Evolutionary conservation across 495 filamentous ascomycete species (phyloP).

Genomic region (Jackrogersella minutella): DNA sequence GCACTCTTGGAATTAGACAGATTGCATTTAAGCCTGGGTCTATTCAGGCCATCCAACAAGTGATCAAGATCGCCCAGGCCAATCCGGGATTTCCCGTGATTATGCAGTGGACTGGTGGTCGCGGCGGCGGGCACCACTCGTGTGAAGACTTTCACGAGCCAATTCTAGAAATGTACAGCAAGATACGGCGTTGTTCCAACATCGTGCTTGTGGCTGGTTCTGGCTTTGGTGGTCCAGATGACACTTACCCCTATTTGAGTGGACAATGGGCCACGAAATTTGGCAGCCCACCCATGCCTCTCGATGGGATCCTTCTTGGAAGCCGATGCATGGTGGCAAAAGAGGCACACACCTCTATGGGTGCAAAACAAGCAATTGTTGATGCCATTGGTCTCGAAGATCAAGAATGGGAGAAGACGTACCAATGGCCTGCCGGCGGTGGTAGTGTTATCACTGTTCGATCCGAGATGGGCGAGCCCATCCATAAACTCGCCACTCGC

Average conservation of each 20-base stretch:
- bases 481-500: constrained; percentile 86
- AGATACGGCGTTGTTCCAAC: constrained; percentile 73
- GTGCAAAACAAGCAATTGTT: constrained; percentile 84
- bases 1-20: constrained; percentile 79
- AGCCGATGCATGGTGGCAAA: constrained; percentile 83
- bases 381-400: constrained; percentile 82
- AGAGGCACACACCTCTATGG: constrained; percentile 81
- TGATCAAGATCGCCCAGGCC: constrained; percentile 81
- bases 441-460: constrained; percentile 80
- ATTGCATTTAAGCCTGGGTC: constrained; percentile 85
- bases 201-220: constrained; percentile 79
- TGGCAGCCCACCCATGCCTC: constrained; percentile 82
- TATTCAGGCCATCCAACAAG: constrained; percentile 76
- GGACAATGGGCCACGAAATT: constrained; percentile 74
- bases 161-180: constrained; percentile 76
- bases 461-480: constrained; percentile 92
- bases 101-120: constrained; percentile 83
- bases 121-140: constrained; percentile 83
- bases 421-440: constrained; percentile 73
- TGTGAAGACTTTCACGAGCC: constrained; percentile 88
- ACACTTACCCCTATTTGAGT: constrained; percentile 82
- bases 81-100: constrained; percentile 80
- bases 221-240: constrained; percentile 79
- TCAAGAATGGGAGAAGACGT: constrained; percentile 85
- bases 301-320: constrained; percentile 79